These are phyloP conservation scores for Phaseolus coccineus DNA, from an alignment of 331 rosid species.

Conservation along the genomic window DNA sequence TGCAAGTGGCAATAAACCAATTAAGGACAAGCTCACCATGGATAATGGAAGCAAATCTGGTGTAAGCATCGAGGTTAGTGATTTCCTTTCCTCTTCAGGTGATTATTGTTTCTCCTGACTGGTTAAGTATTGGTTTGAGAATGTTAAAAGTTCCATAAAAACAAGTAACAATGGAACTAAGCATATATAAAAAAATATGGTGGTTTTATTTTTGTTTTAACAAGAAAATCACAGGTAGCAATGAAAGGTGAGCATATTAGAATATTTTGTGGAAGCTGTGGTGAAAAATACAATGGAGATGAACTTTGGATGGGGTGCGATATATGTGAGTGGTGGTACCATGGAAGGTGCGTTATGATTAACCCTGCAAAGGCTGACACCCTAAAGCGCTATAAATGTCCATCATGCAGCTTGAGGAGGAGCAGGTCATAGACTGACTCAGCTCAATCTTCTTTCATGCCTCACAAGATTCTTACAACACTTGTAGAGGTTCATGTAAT, in stretches of 20 bases:
- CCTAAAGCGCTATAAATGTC: background rate
- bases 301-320: background rate
- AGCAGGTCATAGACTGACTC: background rate
- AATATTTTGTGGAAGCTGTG: background rate
- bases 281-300: background rate
- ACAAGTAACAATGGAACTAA: background rate
- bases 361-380: constrained; percentile 2
- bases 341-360: background rate
- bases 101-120: constrained; percentile 5
- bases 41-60: constrained; percentile 84
- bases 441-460: background rate
- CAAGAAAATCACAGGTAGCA: background rate
- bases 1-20: constrained; percentile 74
- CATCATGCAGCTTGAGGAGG: background rate
- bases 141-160: background rate
- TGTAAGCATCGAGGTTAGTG: constrained; percentile 67
- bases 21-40: constrained; percentile 73
- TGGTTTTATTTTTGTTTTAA: background rate
- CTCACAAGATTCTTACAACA: background rate
- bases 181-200: background rate
- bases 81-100: background rate
- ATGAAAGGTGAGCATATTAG: background rate
- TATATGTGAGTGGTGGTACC: constrained; percentile 18
- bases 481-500: background rate
- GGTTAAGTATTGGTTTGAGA: constrained; percentile 31